Base-by-base conservation (phyloP, 352 stramenopile species). In the Pythium sukuiense region DNA sequence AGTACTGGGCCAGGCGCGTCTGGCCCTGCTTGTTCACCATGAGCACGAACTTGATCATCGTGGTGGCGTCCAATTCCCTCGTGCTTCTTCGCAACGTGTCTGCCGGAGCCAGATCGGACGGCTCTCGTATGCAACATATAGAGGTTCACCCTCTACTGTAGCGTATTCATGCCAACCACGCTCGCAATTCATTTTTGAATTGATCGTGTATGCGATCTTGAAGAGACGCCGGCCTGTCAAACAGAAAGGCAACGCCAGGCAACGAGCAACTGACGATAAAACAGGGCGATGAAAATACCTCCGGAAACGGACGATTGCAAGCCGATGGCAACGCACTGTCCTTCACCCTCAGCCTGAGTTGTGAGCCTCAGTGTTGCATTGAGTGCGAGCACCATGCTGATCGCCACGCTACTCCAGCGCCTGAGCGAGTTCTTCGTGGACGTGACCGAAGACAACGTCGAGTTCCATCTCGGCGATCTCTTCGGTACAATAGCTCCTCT, bases 21-120 rank as follows among this genome's bases (percentile, higher is more conserved):
- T 99, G 98, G 46, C 98, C 98, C 77, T 99, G 97, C 83, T 99
- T 99, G 81, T 99, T 99, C 61, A 99, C 95, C 92, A 98, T 97
- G 49, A 98, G 70, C 59, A 98, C 87, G 72, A 98, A 98, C 81
- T 98, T 97, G 71, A 98, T 97, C 92, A 97, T 98, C 57, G 27
- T 65, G n/a, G 55, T 52, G 45, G 9, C 56, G 35, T 45, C 27
- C 24, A 45, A 57, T 63, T 57, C 9, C 27, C 16, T 58, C 66
- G 30, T 46, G 32, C 46, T 56, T 30, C 26, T 56, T 55, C 20
- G 59, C 59, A 54, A 61, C 53, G 37, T 67, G 50, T 55, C 52
- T 14, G n/a, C 43, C 46, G 2, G 33, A 32, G 32, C 24, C 27
- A 39, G 46, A 57, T 52, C 16, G 20, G 20, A 14, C 53, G 3